These are phyloP conservation scores for Rhodotorula toruloides DNA, from an alignment of 768 basidiomycete genomes.

Conservation along the genomic window DNA sequence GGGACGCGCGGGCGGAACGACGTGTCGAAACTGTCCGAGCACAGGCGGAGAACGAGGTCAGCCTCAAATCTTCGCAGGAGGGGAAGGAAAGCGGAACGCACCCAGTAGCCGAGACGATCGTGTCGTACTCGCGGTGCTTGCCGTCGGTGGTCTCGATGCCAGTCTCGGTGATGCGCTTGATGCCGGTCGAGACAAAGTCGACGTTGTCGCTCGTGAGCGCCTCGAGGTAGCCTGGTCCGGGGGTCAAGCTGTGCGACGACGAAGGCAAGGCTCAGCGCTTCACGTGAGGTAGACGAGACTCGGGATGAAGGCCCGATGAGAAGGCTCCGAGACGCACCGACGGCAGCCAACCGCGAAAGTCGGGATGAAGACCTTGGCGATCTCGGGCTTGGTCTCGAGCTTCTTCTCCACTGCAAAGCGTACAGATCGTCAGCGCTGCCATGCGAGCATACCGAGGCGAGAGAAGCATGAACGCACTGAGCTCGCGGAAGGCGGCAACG, in stretches of 20 bases:
- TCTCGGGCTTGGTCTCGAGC: constrained; percentile 58
- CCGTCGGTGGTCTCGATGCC: constrained; percentile 61
- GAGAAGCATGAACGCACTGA: constrained; percentile 7
- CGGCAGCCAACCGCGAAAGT: too few species aligned
- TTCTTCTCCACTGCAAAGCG: constrained; percentile 53
- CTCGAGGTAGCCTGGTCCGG: constrained; percentile 64
- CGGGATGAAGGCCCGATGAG: constrained; percentile 50
- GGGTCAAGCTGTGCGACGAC: constrained; percentile 60
- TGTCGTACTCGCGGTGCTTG: constrained; percentile 55
- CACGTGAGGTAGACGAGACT: too few species aligned
- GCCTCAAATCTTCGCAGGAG: not conserved
- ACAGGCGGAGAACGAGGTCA: too few species aligned
- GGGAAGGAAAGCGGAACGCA: constrained; percentile 45
- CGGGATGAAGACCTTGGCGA: constrained; percentile 48
- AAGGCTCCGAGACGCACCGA: too few species aligned
- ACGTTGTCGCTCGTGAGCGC: constrained; percentile 61
- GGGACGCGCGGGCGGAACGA: constrained; percentile 35
- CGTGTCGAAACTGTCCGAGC: constrained; percentile 16
- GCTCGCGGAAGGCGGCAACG: constrained; percentile 24
- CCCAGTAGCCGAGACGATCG: constrained; percentile 63
- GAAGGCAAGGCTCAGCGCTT: too few species aligned
- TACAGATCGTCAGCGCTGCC: not conserved
- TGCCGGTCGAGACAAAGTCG: constrained; percentile 43
- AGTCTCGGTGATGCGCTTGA: constrained; percentile 54
- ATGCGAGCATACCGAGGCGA: not conserved